A percentile compares a stretch with the other conserved stretches of the same genome.
These are phyloP conservation scores for Aspergillus funiculosus DNA, from an alignment of 495 filamentous ascomycete genomes.

Conservation along the genomic window DNA sequence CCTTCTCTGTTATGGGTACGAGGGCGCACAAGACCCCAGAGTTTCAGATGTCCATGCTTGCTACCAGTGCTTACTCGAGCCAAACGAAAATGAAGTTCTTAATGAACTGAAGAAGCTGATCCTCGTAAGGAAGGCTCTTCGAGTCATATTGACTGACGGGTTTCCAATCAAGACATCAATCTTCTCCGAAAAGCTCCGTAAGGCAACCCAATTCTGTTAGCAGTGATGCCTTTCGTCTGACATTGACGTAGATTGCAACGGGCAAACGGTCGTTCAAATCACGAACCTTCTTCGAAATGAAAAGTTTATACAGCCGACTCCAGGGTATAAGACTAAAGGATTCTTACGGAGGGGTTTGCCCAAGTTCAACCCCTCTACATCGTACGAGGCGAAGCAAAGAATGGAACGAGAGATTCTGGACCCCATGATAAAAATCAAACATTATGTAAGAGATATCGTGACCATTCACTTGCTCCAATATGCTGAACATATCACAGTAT, in stretches of 20 bases:
- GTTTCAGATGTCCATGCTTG: conserved; percentile 40
- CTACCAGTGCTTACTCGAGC: conserved; percentile 44
- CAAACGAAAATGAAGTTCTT: conserved; percentile 27
- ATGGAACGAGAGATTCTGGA: conserved; percentile 27
- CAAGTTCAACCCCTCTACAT: conserved; percentile 18
- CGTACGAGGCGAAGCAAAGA: conserved; percentile 19
- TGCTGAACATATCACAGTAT: conserved; percentile 14
- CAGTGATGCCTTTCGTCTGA: conserved; percentile 13
- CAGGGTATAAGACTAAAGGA: conserved; percentile 27
- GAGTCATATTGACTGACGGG: conserved; percentile 23
- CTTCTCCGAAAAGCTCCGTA: conserved; percentile 27
- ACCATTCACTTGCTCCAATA: background rate
- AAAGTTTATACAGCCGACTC: conserved; percentile 24
- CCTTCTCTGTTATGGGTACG: conserved; percentile 44
- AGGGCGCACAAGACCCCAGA: conserved; percentile 20
- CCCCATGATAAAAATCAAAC: conserved; percentile 34
- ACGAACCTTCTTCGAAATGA: conserved; percentile 26
- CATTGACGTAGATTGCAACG: conserved; percentile 30
- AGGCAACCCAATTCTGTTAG: conserved; percentile 6
- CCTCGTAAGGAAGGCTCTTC: conserved; percentile 27
- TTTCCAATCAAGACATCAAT: conserved; percentile 20
- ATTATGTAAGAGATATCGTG: conserved; percentile 31
- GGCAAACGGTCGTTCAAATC: conserved; percentile 23
- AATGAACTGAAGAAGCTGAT: conserved; percentile 31
- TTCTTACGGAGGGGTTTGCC: conserved; percentile 23